Evolutionary conservation across 352 stramenopile genomes (phyloP).

Genomic region (Elongisporangium anandrum): DNA sequence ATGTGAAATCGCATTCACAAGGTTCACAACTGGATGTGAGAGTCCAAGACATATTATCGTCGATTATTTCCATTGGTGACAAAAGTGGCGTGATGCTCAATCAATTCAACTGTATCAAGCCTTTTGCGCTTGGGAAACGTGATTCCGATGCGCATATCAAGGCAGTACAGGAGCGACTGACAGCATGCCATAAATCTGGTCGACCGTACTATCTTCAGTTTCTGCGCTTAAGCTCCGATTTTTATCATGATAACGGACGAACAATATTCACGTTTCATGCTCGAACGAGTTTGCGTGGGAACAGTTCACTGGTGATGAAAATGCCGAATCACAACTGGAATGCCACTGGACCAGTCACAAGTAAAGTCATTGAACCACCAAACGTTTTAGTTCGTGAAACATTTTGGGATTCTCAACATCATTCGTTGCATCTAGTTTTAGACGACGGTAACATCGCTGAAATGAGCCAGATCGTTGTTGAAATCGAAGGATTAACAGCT

Average conservation of each 20-base stretch:
- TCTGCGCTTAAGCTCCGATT: constrained; percentile 47
- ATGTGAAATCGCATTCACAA: constrained; percentile 23
- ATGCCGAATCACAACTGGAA: constrained; percentile 47
- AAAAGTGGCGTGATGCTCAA: constrained; percentile 25
- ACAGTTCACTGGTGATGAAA: constrained; percentile 27
- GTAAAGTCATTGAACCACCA: constrained; percentile 17
- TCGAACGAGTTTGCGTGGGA: constrained; percentile 21
- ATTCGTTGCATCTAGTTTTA: constrained; percentile 33
- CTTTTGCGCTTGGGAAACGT: constrained; percentile 28
- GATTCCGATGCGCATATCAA: constrained; percentile 24
- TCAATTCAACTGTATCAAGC: constrained; percentile 42
- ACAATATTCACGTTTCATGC: constrained; percentile 36
- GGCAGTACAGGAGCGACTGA: constrained; percentile 20
- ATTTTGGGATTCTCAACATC: constrained; percentile 43
- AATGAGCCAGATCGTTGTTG: constrained; percentile 18
- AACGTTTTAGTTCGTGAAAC: constrained; percentile 26
- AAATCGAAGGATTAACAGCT: constrained; percentile 24
- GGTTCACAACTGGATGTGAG: constrained; percentile 8
- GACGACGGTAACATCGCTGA: constrained; percentile 24
- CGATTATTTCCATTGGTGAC: constrained; percentile 26
- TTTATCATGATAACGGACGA: constrained; percentile 35
- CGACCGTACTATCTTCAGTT: constrained; percentile 49
- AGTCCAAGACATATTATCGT: constrained; percentile 36
- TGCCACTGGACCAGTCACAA: constrained; percentile 16
- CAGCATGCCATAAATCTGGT: constrained; percentile 24